Evolutionary conservation across 2,329 filamentous ascomycete species (phyloP).

Genomic region (Fusarium clavum): DNA sequence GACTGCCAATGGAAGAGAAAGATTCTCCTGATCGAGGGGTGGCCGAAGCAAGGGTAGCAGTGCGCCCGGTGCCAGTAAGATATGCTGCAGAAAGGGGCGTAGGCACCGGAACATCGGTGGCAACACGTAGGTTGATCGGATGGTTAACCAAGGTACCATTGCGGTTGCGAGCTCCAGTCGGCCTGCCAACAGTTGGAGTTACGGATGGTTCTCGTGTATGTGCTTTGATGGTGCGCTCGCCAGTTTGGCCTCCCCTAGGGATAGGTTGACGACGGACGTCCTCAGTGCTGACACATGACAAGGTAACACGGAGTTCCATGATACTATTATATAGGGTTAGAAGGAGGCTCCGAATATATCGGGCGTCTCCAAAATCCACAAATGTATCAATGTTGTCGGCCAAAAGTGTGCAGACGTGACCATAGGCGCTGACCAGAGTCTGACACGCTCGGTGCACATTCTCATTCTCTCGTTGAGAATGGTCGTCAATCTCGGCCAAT

Average conservation of each 20-base stretch:
- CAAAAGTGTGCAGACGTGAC: conserved; percentile 71
- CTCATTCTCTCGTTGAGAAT: conserved; percentile 67
- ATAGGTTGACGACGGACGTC: conserved; percentile 37
- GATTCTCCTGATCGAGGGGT: conserved; percentile 88
- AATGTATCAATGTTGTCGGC: conserved; percentile 72
- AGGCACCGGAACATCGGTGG: conserved; percentile 63
- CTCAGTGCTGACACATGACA: conserved; percentile 51
- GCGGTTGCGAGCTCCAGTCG: conserved; percentile 49
- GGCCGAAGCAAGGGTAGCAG: conserved; percentile 65
- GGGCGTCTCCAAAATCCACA: conserved; percentile 72
- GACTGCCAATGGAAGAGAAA: conserved; percentile 69
- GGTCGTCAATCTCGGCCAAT: conserved; percentile 60
- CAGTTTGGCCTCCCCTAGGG: conserved; percentile 34
- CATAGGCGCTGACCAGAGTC: conserved; percentile 72
- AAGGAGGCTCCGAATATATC: conserved; percentile 73
- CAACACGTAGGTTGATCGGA: conserved; percentile 65
- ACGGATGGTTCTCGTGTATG: conserved; percentile 64
- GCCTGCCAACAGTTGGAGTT: conserved; percentile 64
- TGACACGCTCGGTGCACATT: conserved; percentile 72
- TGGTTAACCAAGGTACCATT: conserved; percentile 59
- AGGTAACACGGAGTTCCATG: conserved; percentile 72
- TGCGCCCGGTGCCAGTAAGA: conserved; percentile 62
- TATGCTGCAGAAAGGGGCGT: conserved; percentile 55
- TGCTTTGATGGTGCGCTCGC: conserved; percentile 62
- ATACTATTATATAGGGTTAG: conserved; percentile 75